These are phyloP conservation scores for Truncatella angustata DNA, from an alignment of 2,329 filamentous ascomycete genomes.

Conservation along the genomic window DNA sequence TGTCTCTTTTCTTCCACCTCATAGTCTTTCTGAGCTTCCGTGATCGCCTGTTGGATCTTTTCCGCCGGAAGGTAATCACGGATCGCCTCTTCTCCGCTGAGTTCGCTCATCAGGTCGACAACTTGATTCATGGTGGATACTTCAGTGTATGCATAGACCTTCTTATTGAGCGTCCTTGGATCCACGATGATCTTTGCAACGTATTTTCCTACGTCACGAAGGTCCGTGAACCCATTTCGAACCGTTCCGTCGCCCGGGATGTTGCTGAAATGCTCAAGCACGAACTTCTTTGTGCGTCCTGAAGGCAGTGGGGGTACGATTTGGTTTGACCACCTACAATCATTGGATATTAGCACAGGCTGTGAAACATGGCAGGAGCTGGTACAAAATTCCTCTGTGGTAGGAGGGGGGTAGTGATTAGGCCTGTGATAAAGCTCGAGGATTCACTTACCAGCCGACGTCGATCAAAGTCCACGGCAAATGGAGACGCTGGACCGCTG, in stretches of 20 bases:
- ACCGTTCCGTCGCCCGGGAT: conserved; percentile 42
- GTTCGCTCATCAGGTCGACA: conserved; percentile 38
- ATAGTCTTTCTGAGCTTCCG: background rate
- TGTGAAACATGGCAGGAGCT: too few species aligned
- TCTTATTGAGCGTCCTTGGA: conserved; percentile 48
- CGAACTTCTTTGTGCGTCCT: conserved; percentile 2
- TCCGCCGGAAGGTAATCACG: conserved; percentile 12
- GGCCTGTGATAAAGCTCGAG: too few species aligned
- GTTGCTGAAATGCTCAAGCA: background rate
- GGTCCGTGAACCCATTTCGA: conserved; percentile 40
- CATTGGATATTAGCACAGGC: too few species aligned
- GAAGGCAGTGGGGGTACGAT: conserved; percentile 7
- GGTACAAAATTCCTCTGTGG: too few species aligned
- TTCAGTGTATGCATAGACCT: conserved; percentile 45
- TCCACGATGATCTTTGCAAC: conserved; percentile 47
- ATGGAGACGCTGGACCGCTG: conserved; percentile 15
- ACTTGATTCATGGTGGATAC: conserved; percentile 43
- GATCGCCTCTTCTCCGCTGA: conserved; percentile 39
- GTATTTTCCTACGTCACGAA: conserved; percentile 47
- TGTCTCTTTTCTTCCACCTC: conserved; percentile 9
- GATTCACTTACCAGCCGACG: conserved; percentile 22
- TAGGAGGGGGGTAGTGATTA: too few species aligned
- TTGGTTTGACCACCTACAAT: conserved; percentile 17
- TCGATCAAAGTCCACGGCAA: conserved; percentile 21
- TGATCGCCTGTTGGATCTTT: conserved; percentile 2